phyloP scores from a whole-genome alignment of 768 basidiomycete species.

The Serendipita sp. region DNA sequence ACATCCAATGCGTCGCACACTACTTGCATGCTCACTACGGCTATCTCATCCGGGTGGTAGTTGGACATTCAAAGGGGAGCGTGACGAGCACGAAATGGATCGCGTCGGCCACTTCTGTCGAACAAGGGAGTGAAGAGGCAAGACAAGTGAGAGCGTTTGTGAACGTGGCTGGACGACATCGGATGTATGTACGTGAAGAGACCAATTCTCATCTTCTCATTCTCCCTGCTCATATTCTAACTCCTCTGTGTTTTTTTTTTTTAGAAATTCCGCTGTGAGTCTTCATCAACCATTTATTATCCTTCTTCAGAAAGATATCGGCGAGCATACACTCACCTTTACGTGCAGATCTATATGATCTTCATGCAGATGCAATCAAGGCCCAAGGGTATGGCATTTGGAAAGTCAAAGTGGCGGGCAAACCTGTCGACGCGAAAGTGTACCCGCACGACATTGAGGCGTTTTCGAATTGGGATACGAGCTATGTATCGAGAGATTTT shows the following conservation, averaged over 20 bases:
- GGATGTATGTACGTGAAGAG: slow-evolving; percentile 65
- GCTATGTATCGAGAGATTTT: slow-evolving; percentile 52
- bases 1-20: slow-evolving; percentile 48
- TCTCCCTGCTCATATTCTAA: background rate
- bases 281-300: too few relatives aligned
- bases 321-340: background rate
- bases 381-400: slow-evolving; percentile 46
- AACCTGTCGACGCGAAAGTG: slow-evolving; percentile 35
- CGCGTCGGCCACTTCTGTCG: slow-evolving; percentile 29
- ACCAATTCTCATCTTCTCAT: background rate
- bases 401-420: slow-evolving; percentile 50
- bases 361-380: slow-evolving; percentile 20
- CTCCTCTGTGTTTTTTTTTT: background rate
- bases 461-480: slow-evolving; percentile 52
- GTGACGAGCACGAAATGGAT: slow-evolving; percentile 56
- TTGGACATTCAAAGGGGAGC: slow-evolving; percentile 69
- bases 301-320: background rate
- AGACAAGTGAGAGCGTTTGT: slow-evolving; percentile 43
- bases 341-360: slow-evolving; percentile 5
- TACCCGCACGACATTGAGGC: slow-evolving; percentile 42
- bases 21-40: slow-evolving; percentile 44
- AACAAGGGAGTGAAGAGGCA: slow-evolving; percentile 24
- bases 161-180: slow-evolving; percentile 62
- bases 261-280: background rate
- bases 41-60: slow-evolving; percentile 51